A percentile compares a stretch with the other conserved stretches of the same genome.
Evolutionary conservation across 805 yeast species (phyloP).

Genomic region (Yamadazyma laniorum): DNA sequence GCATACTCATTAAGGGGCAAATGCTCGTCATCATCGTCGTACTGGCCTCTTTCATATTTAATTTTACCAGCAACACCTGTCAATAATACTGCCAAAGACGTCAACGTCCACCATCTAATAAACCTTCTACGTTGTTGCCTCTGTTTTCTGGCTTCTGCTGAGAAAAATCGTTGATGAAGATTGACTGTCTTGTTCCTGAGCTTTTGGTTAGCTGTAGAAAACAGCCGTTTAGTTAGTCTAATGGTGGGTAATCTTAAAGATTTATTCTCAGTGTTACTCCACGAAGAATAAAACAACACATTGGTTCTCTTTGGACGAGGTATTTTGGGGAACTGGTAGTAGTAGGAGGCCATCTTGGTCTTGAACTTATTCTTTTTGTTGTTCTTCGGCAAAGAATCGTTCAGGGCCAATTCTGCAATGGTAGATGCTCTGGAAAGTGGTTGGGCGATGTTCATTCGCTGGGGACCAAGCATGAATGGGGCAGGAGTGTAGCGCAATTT

Average conservation of each 20-base stretch:
- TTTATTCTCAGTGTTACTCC: slow-evolving; percentile 21
- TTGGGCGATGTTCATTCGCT: slow-evolving; percentile 37
- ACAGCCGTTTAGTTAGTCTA: slow-evolving; percentile 28
- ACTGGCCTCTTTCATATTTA: slow-evolving; percentile 32
- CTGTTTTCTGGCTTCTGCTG: slow-evolving; percentile 40
- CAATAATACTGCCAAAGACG: slow-evolving; percentile 51
- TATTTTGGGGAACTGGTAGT: slow-evolving; percentile 49
- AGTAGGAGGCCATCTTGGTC: slow-evolving; percentile 16
- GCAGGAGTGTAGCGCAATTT: slow-evolving; percentile 22
- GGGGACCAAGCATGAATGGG: slow-evolving; percentile 34
- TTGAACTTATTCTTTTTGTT: slow-evolving; percentile 9
- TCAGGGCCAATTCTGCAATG: slow-evolving; percentile 33
- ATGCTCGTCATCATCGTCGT: slow-evolving; percentile 22
- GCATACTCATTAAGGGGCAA: slow-evolving; percentile 34
- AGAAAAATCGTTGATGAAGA: slow-evolving; percentile 40
- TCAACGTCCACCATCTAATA: slow-evolving; percentile 53
- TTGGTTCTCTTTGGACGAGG: slow-evolving; percentile 54
- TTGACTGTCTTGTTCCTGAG: slow-evolving; percentile 34
- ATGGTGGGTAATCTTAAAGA: slow-evolving; percentile 15
- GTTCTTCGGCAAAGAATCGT: slow-evolving; percentile 16
- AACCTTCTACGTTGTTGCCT: slow-evolving; percentile 41
- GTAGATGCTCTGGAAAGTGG: slow-evolving; percentile 43
- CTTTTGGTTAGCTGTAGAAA: slow-evolving; percentile 37
- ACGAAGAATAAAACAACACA: slow-evolving; percentile 49
- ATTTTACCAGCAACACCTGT: slow-evolving; percentile 54